phyloP scores from a whole-genome alignment of 164 flowering plant genomes.

The Macadamia tetraphylla region DNA sequence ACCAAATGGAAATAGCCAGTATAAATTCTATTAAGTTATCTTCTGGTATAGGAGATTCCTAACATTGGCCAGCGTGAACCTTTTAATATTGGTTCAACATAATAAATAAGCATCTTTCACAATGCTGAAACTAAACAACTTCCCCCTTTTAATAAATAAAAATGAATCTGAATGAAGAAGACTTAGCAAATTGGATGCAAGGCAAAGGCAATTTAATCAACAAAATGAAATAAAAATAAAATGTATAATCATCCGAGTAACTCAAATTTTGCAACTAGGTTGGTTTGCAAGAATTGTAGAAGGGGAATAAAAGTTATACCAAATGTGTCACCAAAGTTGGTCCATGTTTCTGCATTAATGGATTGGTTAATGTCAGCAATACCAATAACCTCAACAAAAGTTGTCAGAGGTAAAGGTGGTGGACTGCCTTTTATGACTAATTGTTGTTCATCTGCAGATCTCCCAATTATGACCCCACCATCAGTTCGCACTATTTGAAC shows the following conservation, averaged over 20 bases:
- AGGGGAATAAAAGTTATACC: constrained; percentile 33
- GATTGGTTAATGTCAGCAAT: constrained; percentile 76
- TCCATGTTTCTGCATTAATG: constrained; percentile 74
- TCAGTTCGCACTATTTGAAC: constrained; percentile 65
- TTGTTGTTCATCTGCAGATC: constrained; percentile 71
- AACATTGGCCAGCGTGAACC: too few relatives aligned
- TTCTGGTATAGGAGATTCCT: too few relatives aligned
- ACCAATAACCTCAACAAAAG: constrained; percentile 86
- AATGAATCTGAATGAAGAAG: background rate
- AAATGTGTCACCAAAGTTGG: constrained; percentile 70
- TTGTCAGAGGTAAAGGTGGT: constrained; percentile 39
- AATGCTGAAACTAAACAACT: too few relatives aligned
- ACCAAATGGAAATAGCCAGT: too few relatives aligned
- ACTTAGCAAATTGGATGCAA: background rate
- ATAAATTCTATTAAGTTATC: too few relatives aligned
- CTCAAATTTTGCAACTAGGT: too few relatives aligned
- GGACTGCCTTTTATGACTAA: constrained; percentile 51
- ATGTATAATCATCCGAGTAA: too few relatives aligned
- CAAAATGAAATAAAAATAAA: too few relatives aligned
- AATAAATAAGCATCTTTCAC: too few relatives aligned
- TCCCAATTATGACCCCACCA: constrained; percentile 50
- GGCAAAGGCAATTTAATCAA: background rate
- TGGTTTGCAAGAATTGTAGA: background rate
- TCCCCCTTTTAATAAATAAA: too few relatives aligned
- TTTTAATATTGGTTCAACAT: too few relatives aligned